These are phyloP conservation scores for Capronia coronata DNA, from an alignment of 2,329 filamentous ascomycete genomes.

Conservation along the genomic window DNA sequence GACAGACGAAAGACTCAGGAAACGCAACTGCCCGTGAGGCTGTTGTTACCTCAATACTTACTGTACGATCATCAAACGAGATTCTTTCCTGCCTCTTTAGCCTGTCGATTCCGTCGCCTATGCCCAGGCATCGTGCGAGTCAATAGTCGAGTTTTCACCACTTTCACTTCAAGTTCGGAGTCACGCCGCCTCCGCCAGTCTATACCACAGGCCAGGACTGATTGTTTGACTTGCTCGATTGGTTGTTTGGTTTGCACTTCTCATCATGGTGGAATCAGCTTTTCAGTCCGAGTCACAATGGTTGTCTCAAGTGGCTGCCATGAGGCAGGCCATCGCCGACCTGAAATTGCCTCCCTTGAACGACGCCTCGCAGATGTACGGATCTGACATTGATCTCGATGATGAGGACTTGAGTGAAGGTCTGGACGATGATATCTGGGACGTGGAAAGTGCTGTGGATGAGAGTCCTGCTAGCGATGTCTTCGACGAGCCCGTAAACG, in stretches of 20 bases:
- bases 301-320: constrained; percentile 76
- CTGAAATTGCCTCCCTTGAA: constrained; percentile 52
- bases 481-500: constrained; percentile 55
- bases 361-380: constrained; percentile 46
- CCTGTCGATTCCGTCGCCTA: too few relatives aligned
- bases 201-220: background rate
- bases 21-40: too few relatives aligned
- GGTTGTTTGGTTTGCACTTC: background rate
- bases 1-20: too few relatives aligned
- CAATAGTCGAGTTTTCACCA: background rate
- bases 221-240: too few relatives aligned
- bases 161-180: background rate
- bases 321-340: constrained; percentile 76
- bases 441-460: constrained; percentile 56
- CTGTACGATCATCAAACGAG: too few relatives aligned
- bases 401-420: constrained; percentile 55
- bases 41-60: too few relatives aligned
- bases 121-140: background rate
- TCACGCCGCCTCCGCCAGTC: background rate
- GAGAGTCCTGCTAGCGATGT: constrained; percentile 50
- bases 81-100: too few relatives aligned
- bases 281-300: constrained; percentile 56
- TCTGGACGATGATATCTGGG: constrained; percentile 80
- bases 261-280: constrained; percentile 19
- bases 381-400: constrained; percentile 52